Evolutionary conservation across 2,329 filamentous ascomycete genomes (phyloP), one percentile per base, ranked within the genome.

Genomic region (Penicillium sp.): DNA sequence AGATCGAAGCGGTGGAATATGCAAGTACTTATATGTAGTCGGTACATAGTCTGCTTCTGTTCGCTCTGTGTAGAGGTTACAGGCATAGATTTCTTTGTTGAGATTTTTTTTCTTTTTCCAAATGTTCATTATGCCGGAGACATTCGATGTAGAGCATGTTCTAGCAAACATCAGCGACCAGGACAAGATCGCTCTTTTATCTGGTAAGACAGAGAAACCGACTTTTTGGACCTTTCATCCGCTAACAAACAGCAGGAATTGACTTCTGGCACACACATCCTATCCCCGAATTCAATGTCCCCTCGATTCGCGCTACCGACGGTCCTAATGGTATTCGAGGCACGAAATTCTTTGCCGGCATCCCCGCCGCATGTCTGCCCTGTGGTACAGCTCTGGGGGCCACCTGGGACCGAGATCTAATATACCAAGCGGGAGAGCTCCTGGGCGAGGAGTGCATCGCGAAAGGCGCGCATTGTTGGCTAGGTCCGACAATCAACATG

Each of bases 201-300:
- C 68, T 10, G 68, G 68, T 70, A 59, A 42, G 1, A 26, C 17
- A 44, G 13, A 53, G 28, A 47, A 12, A 1, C 6, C 26, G 28
- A 33, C 4, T 6, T 38, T 40, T 45, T 15, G 10, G 4, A 28
- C 22, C 51, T 24, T 1, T 28, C 12, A 40, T 50, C 17, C 24
- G 28, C 45, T 61, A 51, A 60, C 38, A 47, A 13, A n/a, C 49
- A 53, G 59, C 59, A 84, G 87, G 87, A 60, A 83, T 85, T 66
- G 88, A 91, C 76, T 90, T 90, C 70, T 91, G 89, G 89, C 87
- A 90, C 70, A 89, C 88, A 37, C 84, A 86, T 67, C 75, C 84
- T 15, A 79, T 91, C 7, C 85, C 86, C 10, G 74, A 85, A 24
- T 83, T 88, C 69, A 84, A 85, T 1, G 82, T 91, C 37, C 88